Evolutionary conservation across 345 rosid genomes (phyloP), one percentile per base, ranked within the genome.

Genomic region (Melaleuca alternifolia): DNA sequence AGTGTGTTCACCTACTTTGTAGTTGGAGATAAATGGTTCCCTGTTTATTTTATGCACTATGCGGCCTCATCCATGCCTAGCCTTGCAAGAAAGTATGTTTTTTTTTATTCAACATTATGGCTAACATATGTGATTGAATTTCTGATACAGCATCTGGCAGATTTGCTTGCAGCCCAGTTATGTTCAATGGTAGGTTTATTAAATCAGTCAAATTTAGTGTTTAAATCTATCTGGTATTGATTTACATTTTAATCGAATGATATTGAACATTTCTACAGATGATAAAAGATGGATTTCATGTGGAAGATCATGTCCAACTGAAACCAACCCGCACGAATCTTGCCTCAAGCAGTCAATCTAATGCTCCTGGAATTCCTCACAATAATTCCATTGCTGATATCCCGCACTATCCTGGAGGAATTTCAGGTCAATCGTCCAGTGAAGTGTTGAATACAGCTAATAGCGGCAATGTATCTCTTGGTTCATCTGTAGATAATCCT

Each of bases 101-200:
- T 56, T 62, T 41, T 62, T 62, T n/a, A n/a, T n/a, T 30, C 41
- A 62, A 62, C 44, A 62, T 62, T 30, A 62, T 87, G 50, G 24
- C 10, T 84, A 87, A 91, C 87, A 76, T 89, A 83, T 81, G 50
- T 83, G 86, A 91, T 86, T 90, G 89, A 86, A 86, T 85, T 50
- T 87, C 44, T 62, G 41, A 30, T 37, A 86, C 99, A 97, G 99
- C 94, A 95, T 88, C 83, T 89, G 37, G 98, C 98, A 3, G 99
- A 97, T 93, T 92, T 96, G 92, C 98, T 97, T 86, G 98, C 95
- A 15, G 87, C 81, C 65, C 92, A 97, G 90, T 93, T 92, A 81
- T 88, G 90, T 86, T 85, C 93, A 84, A 93, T 94, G 99, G 99
- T 97, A 94, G 7, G 93, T 91, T 30, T 86, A 86, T 41, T 4